phyloP scores from a whole-genome alignment of 345 rosid genomes.

The Hypericum perforatum region DNA sequence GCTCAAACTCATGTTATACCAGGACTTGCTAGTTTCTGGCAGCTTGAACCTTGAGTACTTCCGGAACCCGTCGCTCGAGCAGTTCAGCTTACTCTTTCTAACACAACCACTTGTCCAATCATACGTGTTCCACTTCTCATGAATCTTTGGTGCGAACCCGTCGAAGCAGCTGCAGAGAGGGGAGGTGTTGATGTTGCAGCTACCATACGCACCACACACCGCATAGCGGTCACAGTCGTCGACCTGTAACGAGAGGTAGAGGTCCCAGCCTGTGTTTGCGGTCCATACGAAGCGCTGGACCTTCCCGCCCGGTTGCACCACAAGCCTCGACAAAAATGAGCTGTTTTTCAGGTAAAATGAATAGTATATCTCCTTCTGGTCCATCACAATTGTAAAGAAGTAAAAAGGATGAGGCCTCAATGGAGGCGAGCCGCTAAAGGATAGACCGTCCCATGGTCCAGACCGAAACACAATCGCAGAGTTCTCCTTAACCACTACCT shows the following conservation, averaged over 20 bases:
- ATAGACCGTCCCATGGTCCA: slow-evolving; percentile 12
- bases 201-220: background rate
- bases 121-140: background rate
- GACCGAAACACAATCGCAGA: background rate
- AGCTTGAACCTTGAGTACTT: background rate
- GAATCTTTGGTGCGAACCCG: background rate
- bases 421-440: slow-evolving; percentile 9
- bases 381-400: slow-evolving; percentile 1
- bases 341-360: slow-evolving; percentile 1
- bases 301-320: background rate
- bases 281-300: background rate
- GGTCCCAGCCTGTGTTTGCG: background rate
- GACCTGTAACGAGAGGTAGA: background rate
- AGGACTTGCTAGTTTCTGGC: slow-evolving; percentile 1
- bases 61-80: background rate
- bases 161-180: background rate
- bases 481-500: background rate
- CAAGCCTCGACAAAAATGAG: slow-evolving; percentile 1
- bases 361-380: slow-evolving; percentile 6
- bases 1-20: background rate
- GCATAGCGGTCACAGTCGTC: background rate
- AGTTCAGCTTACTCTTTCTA: background rate
- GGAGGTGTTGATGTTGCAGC: background rate
- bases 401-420: slow-evolving; percentile 5
- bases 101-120: slow-evolving; percentile 4